Evolutionary conservation across 345 rosid genomes (phyloP).

Genomic region (Mercurialis annua): DNA sequence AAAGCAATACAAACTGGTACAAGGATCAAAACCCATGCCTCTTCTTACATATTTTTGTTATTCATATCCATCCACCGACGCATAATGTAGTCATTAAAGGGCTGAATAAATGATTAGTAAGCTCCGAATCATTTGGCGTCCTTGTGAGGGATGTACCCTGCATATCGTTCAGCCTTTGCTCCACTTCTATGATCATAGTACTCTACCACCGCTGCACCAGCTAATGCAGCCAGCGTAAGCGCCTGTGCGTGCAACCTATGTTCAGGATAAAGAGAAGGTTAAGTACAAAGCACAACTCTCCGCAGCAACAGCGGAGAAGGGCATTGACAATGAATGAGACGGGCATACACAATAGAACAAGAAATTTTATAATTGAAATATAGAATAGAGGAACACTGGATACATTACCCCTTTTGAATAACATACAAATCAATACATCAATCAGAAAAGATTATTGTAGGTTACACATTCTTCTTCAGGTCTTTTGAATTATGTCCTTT

Average conservation of each 20-base stretch:
- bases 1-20: neutral
- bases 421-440: no score
- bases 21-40: neutral
- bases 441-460: no score
- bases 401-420: no score
- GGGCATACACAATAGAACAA: neutral
- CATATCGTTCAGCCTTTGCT: constrained; percentile 45
- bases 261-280: neutral
- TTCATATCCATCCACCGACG: neutral
- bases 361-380: no score
- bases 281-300: neutral
- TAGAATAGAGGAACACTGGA: no score
- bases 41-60: neutral
- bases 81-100: neutral
- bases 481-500: no score
- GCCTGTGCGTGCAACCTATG: constrained; percentile 94
- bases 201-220: constrained; percentile 87
- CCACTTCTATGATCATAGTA: constrained; percentile 69
- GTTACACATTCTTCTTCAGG: no score
- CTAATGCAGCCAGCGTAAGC: constrained; percentile 79
- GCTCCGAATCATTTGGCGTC: neutral
- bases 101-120: neutral
- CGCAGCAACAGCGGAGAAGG: neutral
- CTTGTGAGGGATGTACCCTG: constrained; percentile 41
- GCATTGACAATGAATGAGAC: no score